phyloP scores from a whole-genome alignment of 2,329 filamentous ascomycete species.

The Penicillium sp. region DNA sequence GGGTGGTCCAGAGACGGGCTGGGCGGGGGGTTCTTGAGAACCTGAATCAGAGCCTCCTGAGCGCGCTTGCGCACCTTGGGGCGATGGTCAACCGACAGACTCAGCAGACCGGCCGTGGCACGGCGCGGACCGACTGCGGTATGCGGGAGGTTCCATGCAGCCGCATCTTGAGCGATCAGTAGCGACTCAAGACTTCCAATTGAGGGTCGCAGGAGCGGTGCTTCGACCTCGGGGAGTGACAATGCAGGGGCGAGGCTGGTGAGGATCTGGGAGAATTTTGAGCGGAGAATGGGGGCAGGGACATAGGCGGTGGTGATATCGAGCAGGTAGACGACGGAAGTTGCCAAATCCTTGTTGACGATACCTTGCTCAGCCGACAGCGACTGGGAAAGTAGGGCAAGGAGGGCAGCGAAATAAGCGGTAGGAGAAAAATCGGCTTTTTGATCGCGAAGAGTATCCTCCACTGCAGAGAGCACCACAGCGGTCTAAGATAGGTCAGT shows the following conservation, averaged over 20 bases:
- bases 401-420: constrained; percentile 91
- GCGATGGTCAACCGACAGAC: constrained; percentile 78
- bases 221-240: constrained; percentile 76
- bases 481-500: constrained; percentile 41
- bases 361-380: constrained; percentile 61
- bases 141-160: constrained; percentile 83
- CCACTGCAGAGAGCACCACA: constrained; percentile 84
- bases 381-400: constrained; percentile 81
- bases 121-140: constrained; percentile 81
- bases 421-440: constrained; percentile 80
- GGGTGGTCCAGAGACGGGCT: constrained; percentile 93
- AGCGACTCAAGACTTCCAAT: constrained; percentile 94
- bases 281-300: constrained; percentile 80
- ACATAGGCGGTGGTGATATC: constrained; percentile 85
- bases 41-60: constrained; percentile 80
- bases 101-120: constrained; percentile 81
- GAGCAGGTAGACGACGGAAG: constrained; percentile 90
- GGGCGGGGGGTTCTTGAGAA: constrained; percentile 81
- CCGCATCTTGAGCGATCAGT: constrained; percentile 80
- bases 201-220: constrained; percentile 78
- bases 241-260: constrained; percentile 81
- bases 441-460: constrained; percentile 87
- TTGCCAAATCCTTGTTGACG: constrained; percentile 77
- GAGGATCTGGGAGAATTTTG: constrained; percentile 94
- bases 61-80: constrained; percentile 94